Evolutionary conservation across 805 yeast species (phyloP).

Genomic region (Yarrowia keelungensis): DNA sequence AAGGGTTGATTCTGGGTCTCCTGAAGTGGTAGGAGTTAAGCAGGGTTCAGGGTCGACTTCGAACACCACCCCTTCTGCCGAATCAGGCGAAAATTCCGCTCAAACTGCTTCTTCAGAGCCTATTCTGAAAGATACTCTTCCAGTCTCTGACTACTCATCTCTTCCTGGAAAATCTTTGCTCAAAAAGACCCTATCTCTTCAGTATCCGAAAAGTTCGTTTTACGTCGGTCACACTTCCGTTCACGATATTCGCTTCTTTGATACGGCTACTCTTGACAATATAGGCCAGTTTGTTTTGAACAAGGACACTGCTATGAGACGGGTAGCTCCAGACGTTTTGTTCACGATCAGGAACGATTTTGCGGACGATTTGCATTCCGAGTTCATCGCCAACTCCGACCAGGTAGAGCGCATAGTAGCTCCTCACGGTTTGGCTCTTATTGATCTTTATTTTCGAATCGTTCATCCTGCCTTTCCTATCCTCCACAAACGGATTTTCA

Average conservation of each 20-base stretch:
- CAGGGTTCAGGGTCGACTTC: not conserved
- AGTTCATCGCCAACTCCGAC: slow-evolving; percentile 79
- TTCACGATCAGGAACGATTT: slow-evolving; percentile 74
- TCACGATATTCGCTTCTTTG: slow-evolving; percentile 74
- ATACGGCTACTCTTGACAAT: slow-evolving; percentile 67
- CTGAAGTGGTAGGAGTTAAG: not conserved
- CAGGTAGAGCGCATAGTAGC: slow-evolving; percentile 82
- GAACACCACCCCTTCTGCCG: not conserved
- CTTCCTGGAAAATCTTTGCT: slow-evolving; percentile 69
- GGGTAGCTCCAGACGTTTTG: slow-evolving; percentile 76
- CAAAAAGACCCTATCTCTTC: slow-evolving; percentile 74
- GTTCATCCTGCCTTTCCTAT: slow-evolving; percentile 94
- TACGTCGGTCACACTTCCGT: slow-evolving; percentile 88
- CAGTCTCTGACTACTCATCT: slow-evolving; percentile 70
- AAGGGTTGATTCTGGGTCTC: not conserved
- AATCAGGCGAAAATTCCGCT: not conserved
- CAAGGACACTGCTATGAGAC: slow-evolving; percentile 70
- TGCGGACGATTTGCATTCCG: slow-evolving; percentile 72
- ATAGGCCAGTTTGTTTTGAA: slow-evolving; percentile 82
- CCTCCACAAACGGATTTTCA: slow-evolving; percentile 85
- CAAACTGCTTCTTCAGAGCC: not conserved
- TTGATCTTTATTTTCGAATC: slow-evolving; percentile 78
- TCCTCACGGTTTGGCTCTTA: slow-evolving; percentile 83
- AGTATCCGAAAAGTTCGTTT: slow-evolving; percentile 88
- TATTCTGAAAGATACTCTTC: slow-evolving; percentile 45